phyloP scores from a whole-genome alignment of 495 filamentous ascomycete genomes.

The Xylaria palmicola region DNA sequence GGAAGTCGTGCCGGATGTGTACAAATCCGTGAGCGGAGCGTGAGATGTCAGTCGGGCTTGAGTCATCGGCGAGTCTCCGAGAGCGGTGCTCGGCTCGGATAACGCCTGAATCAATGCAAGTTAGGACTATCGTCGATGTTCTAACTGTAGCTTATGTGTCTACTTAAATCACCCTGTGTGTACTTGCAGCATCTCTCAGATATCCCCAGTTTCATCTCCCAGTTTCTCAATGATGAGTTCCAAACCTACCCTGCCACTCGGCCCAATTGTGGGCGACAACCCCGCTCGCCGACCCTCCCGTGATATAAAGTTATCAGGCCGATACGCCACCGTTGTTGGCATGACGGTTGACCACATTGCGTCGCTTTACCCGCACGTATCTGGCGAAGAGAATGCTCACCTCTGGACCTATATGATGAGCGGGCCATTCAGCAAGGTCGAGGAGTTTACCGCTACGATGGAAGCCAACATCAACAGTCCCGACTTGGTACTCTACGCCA shows the following conservation, averaged over 20 bases:
- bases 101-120: not conserved
- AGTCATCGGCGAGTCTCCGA: slow-evolving; percentile 4
- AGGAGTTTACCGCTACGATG: slow-evolving; percentile 33
- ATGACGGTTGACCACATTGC: slow-evolving; percentile 37
- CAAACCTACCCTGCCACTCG: slow-evolving; percentile 17
- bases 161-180: not conserved
- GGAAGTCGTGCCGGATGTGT: no score
- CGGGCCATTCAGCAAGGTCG: slow-evolving; percentile 39
- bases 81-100: not conserved
- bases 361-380: slow-evolving; percentile 40
- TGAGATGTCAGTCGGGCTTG: no score
- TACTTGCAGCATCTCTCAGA: not conserved
- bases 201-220: not conserved
- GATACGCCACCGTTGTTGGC: slow-evolving; percentile 39
- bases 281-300: slow-evolving; percentile 26
- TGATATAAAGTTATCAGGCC: slow-evolving; percentile 33
- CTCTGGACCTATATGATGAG: slow-evolving; percentile 51
- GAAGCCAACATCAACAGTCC: slow-evolving; percentile 25
- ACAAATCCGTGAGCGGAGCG: no score
- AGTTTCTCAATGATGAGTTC: not conserved
- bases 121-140: no score
- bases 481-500: slow-evolving; percentile 44
- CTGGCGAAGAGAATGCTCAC: slow-evolving; percentile 32
- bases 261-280: slow-evolving; percentile 21
- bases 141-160: not conserved